A percentile compares a stretch with the other conserved stretches of the same genome.
phyloP scores from a whole-genome alignment of 257 asterid genomes.

The Penstemon barbatus region DNA sequence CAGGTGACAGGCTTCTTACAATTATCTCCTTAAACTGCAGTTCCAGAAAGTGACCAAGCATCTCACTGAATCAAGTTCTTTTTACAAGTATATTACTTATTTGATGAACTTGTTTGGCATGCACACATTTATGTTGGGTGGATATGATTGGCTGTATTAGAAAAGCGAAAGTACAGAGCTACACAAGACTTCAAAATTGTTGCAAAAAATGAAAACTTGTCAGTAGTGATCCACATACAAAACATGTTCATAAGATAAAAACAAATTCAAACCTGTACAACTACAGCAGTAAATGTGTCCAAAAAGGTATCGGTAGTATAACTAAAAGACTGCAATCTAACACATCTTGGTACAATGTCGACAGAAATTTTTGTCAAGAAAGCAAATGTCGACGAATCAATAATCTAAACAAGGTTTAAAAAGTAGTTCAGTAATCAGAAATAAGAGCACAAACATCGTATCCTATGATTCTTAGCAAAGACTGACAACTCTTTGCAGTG shows the following conservation, averaged over 20 bases:
- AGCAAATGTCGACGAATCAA: conserved; percentile 67
- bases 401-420: no score
- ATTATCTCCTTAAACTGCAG: conserved; percentile 88
- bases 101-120: no score
- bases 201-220: neutral
- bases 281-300: conserved; percentile 88
- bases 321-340: conserved; percentile 83
- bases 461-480: no score
- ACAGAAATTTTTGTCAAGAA: conserved; percentile 94
- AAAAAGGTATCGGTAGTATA: conserved; percentile 78
- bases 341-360: conserved; percentile 82
- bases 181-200: no score
- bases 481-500: no score
- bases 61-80: conserved; percentile 1
- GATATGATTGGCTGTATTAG: no score
- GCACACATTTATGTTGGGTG: no score
- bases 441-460: no score
- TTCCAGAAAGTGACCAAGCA: conserved; percentile 25
- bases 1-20: conserved; percentile 69
- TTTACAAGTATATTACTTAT: no score
- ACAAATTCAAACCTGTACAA: conserved; percentile 66
- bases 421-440: no score
- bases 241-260: conserved; percentile 4
- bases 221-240: conserved; percentile 5
- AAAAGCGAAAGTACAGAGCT: no score